Percentiles rank a stretch among this genome's conserved stretches.
Conservation (phyloP, 2,329 filamentous ascomycete genomes). For the Pseudogymnoascus sp. region DNA sequence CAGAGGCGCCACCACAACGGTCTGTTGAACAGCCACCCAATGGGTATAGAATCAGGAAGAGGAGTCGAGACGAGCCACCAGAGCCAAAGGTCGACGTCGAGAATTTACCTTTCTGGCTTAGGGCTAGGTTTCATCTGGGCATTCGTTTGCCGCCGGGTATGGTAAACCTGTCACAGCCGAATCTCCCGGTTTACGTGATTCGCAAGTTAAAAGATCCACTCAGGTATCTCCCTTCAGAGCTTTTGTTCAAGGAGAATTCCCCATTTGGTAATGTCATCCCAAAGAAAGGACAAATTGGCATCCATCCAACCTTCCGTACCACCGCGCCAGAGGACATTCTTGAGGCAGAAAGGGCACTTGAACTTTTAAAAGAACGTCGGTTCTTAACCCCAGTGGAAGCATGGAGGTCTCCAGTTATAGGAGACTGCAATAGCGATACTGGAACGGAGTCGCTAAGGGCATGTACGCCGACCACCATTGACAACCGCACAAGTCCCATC, state of each 20-base stretch:
- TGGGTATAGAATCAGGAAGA: not conserved
- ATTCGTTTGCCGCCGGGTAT: not conserved
- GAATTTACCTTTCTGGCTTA: not conserved
- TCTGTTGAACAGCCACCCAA: not conserved
- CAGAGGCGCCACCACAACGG: too few species aligned
- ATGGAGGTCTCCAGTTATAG: not conserved
- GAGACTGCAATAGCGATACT: not conserved
- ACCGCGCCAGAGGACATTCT: not conserved
- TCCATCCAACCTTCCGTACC: not conserved
- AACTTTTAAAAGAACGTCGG: not conserved
- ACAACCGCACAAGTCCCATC: not conserved
- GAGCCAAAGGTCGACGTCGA: not conserved
- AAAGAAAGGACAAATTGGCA: not conserved
- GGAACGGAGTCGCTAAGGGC: too few species aligned
- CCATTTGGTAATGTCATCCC: not conserved
- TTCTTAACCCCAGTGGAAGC: not conserved
- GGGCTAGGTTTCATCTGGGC: not conserved
- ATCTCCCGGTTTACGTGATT: not conserved
- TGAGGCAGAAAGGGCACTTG: not conserved
- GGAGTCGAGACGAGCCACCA: not conserved
- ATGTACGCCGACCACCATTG: not conserved
- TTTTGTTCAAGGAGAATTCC: not conserved
- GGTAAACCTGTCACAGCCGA: not conserved
- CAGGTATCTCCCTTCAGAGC: not conserved
- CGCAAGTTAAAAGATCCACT: not conserved